Evolutionary conservation across 2,329 filamentous ascomycete genomes (phyloP).

Genomic region (Colletotrichum sp.): DNA sequence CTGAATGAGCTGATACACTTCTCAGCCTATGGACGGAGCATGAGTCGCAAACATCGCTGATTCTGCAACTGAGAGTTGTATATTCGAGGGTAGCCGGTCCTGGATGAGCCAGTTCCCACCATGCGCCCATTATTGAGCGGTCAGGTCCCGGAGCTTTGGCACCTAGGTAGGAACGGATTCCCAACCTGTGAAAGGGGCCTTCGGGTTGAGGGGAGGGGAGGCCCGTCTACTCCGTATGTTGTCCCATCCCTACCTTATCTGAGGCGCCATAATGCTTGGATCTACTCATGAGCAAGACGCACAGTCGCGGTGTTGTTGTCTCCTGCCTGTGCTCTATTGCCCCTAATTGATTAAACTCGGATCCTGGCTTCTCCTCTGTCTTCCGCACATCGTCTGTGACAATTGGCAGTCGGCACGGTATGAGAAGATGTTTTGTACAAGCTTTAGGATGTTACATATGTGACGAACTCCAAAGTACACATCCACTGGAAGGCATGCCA

Average conservation of each 20-base stretch:
- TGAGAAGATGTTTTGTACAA: background rate
- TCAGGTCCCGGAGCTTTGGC: background rate
- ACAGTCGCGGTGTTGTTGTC: background rate
- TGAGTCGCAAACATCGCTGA: background rate
- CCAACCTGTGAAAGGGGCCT: background rate
- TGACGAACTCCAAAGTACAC: background rate
- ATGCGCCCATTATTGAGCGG: background rate
- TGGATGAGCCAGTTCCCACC: background rate
- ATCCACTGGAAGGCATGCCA: background rate
- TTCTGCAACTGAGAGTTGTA: background rate
- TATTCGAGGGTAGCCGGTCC: background rate
- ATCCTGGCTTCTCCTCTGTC: background rate
- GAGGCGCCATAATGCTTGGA: background rate
- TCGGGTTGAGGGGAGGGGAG: background rate
- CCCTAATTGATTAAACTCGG: background rate
- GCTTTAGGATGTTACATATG: background rate
- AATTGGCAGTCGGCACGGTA: background rate
- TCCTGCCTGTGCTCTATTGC: background rate
- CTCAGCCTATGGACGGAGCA: background rate
- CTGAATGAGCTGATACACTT: background rate
- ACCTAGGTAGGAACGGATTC: background rate
- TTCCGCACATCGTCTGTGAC: background rate
- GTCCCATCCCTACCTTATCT: background rate
- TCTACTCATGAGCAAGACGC: background rate
- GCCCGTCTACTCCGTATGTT: background rate